Base-by-base conservation (phyloP, 768 basidiomycete species). In the Lentinus brumalis region DNA sequence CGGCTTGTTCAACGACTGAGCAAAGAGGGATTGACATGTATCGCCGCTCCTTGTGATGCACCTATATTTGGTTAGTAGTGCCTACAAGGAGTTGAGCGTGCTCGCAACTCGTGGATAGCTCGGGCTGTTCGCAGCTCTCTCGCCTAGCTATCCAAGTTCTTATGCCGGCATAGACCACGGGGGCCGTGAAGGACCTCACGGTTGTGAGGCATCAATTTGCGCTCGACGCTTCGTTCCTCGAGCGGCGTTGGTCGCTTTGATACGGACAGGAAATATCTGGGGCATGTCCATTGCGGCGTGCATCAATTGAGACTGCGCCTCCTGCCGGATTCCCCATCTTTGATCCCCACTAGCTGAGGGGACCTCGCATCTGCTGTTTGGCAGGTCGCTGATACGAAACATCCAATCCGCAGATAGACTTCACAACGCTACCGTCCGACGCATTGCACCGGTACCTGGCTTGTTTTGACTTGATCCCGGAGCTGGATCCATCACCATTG, bases 381-480 rank as follows among this genome's bases (percentile, higher is more conserved):
- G 8, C 30, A 52, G 30, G 4, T 39, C 10, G 16, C 50, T 52
- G 40, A 57, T 57, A 50, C 40, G 53, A 42, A 41, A 30, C 50
- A 2, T 40, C 47, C 55, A 55, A 47, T 29, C 39, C 16, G 32
- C 72, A 94, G 91, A 83, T 93, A 66, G 89, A 93, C 69, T 92
- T 94, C 71, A 77, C 80, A 47, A 84, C 84, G 66, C 79, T 93
- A 76, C 83, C 91, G n/a, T 76, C 78, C 12, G 74, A 82, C 16
- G 81, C 82, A 14, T 75, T 94, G 30, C 83, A 91, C 70, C 84
- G 86, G 59, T 94, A 94, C 72, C 81, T 94, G 60, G 78, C 81
- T 16, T 85, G 88, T 57, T 89, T 84, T 67, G 87, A 91, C 69
- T 81, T 92, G 53, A 78, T 90, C 18, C 92, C 92, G 14, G 69